phyloP scores from a whole-genome alignment of 2,329 filamentous ascomycete genomes.

The Diaporthe humulicola region DNA sequence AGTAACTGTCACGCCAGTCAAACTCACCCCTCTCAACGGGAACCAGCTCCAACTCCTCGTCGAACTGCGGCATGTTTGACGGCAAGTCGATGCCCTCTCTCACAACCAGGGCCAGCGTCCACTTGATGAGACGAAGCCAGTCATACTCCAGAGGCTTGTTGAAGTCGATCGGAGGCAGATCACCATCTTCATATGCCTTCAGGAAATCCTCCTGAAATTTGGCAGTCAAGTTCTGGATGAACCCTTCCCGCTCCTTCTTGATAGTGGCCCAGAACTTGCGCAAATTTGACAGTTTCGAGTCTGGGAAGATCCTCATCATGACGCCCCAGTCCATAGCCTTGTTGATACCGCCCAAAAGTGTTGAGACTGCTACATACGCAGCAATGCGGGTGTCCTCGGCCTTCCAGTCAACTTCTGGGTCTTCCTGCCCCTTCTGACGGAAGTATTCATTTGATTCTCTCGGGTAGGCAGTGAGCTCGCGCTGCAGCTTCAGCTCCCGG shows the following conservation, averaged over 20 bases:
- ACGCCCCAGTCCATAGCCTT: slow-evolving; percentile 73
- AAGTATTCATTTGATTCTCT: slow-evolving; percentile 51
- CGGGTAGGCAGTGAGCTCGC: slow-evolving; percentile 51
- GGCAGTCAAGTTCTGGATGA: slow-evolving; percentile 68
- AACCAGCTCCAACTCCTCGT: slow-evolving; percentile 51
- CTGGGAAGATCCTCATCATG: slow-evolving; percentile 68
- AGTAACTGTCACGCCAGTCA: slow-evolving; percentile 71
- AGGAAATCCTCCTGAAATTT: slow-evolving; percentile 77
- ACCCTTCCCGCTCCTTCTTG: slow-evolving; percentile 63
- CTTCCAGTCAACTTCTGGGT: slow-evolving; percentile 56
- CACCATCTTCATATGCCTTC: slow-evolving; percentile 72
- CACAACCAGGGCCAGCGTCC: slow-evolving; percentile 70
- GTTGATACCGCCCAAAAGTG: slow-evolving; percentile 71
- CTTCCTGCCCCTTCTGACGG: slow-evolving; percentile 47
- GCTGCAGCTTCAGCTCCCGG: slow-evolving; percentile 47
- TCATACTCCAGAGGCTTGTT: slow-evolving; percentile 75
- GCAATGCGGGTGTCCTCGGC: slow-evolving; percentile 63
- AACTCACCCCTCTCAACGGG: slow-evolving; percentile 48
- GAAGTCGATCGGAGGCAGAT: slow-evolving; percentile 73
- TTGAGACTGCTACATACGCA: slow-evolving; percentile 69
- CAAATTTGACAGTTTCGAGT: slow-evolving; percentile 63
- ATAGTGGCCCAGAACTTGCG: slow-evolving; percentile 68
- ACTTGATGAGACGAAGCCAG: slow-evolving; percentile 75
- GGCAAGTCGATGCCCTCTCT: slow-evolving; percentile 64
- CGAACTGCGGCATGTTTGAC: slow-evolving; percentile 56